Evolutionary conservation across 352 stramenopile species (phyloP), one percentile per base, ranked within the genome.

Genomic region (Paralagenidium karlingii): DNA sequence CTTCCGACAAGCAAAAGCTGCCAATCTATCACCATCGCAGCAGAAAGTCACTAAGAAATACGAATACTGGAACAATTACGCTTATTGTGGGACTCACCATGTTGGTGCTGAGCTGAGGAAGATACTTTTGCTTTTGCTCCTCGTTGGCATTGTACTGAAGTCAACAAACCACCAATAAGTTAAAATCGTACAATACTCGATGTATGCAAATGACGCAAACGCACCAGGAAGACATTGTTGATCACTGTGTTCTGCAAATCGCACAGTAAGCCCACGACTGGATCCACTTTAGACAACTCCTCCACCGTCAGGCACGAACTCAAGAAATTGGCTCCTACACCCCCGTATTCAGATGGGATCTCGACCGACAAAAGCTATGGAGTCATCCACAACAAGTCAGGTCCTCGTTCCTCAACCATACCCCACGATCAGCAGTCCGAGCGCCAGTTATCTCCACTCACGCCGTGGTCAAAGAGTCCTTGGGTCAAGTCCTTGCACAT

Each of bases 1-100:
- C 75, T 57, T 98, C 95, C 12, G 66, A 96, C 40, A 99, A 61
- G 61, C 90, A 96, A 60, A 99, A 98, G 48, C 82, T 93, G 11
- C 92, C 95, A 46, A 98, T 86, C 63, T 96, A 51, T n/a, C n/a
- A n/a, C 16, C 5, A 13, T 11, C 36, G 8, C 34, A 24, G 2
- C 12, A 3, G 21, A 44, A 24, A 11, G 16, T 42, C 32, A 51
- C 11, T n/a, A 22, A 27, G 8, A 6, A 12, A 21, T 26, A 5
- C 13, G 38, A 16, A 30, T 8, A 43, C 16, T 15, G 26, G 16
- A 34, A 36, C 13, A 10, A 24, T 9, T 3, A 40, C 5, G 39
- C 20, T 18, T 2, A 25, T 28, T 5, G 21, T 25, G 15, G 7
- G 13, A 38, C 58, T 18, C 40, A 83, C 71, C 71, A 83, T 86